Base-by-base conservation (phyloP, 257 asterid genomes). In the Linderniella brevidens region DNA sequence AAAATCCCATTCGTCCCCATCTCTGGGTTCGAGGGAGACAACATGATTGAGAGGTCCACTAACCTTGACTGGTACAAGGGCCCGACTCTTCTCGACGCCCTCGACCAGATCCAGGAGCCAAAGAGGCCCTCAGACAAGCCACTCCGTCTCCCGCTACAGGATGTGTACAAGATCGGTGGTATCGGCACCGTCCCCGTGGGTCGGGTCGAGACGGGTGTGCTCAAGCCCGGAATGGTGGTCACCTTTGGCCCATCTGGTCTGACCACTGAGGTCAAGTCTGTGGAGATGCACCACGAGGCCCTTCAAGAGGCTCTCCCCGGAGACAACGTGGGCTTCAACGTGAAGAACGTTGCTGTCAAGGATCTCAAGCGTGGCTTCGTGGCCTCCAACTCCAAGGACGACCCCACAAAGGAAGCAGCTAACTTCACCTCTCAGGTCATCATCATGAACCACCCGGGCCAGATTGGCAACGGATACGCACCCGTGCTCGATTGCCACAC, bases 91-190 rank as follows among this genome's bases (percentile, higher is more conserved):
- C 73, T 67, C 14, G 68, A 67, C 4, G 73, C 73, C 9, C 73
- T 67, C 19, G 73, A 67, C 65, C 16, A 11, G 65, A 53, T 67
- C 15, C 37, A 19, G 11, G 73, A 67, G 65, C 73, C 73, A 38
- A 67, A 67, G 73, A 58, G 69, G 57, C 73, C 73, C 25, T 35
- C 66, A 12, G 73, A 67, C 59, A 67, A 67, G 63, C 73, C 73
- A 48, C 73, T 67, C 9, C 74, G 78, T 45, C 74, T 66, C 41
- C 78, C 78, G 35, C 78, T 71, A 35, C 74, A 71, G 68, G 78
- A 71, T 50, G 78, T 71, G 1, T 70, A 70, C 68, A 70, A 70
- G 65, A 70, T 70, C 49, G 77, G 73, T 43, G 73, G 73, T 50
- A 67, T 67, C 53, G 73, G 73, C 11, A 67, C 73, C 19, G 73